These are phyloP conservation scores for Fusarium mundagurra DNA, from an alignment of 2,329 filamentous ascomycete species.

Conservation along the genomic window DNA sequence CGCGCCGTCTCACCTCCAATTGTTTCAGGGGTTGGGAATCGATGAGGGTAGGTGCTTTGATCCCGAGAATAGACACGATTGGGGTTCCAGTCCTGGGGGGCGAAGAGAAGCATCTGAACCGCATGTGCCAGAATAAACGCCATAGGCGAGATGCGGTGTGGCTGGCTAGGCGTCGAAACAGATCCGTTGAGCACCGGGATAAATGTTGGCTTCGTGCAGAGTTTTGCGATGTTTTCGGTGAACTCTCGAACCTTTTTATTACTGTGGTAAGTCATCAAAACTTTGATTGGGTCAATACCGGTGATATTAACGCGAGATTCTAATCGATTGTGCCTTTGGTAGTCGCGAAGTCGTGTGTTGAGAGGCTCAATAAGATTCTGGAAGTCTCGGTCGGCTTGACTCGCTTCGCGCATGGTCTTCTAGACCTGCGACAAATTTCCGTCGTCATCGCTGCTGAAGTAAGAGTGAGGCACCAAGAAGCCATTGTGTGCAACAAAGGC, in stretches of 20 bases:
- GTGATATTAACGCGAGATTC: no score
- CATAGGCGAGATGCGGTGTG: background rate
- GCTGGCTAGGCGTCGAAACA: rapidly evolving
- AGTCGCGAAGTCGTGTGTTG: background rate
- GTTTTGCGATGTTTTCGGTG: background rate
- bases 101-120: background rate
- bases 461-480: rapidly evolving
- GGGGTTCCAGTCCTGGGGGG: background rate
- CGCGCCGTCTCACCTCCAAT: rapidly evolving
- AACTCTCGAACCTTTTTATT: rapidly evolving
- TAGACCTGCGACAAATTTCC: background rate
- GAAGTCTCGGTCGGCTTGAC: background rate
- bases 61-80: rapidly evolving
- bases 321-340: background rate
- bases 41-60: background rate
- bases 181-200: background rate
- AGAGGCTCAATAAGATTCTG: rapidly evolving
- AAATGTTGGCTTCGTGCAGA: background rate
- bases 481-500: rapidly evolving
- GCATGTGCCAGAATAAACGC: background rate
- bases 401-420: background rate
- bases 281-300: rapidly evolving
- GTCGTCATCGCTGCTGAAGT: rapidly evolving
- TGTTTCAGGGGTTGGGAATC: background rate
- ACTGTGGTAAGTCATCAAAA: rapidly evolving